Evolutionary conservation across 2,329 filamentous ascomycete species (phyloP), one percentile per base, ranked within the genome.

Genomic region (Penicillium italicum): DNA sequence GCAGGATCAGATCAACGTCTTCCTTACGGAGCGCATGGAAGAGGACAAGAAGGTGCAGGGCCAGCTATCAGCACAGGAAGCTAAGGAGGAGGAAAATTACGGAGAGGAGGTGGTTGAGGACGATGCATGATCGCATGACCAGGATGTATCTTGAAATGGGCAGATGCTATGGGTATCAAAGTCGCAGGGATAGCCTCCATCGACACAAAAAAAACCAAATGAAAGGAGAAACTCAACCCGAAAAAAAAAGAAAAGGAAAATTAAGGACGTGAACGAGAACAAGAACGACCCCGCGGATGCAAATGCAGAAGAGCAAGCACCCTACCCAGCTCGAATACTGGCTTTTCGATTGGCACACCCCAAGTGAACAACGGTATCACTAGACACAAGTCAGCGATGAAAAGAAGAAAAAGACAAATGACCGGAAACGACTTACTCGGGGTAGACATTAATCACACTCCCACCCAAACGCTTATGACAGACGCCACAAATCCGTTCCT

Each of bases 381-480:
- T 79, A 50, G 50, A 44, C 38, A 55, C 16, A 36, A 56, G 59
- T 70, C 54, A 69, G 67, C 53, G 10, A 22, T 34, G 16, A 16
- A 26, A 22, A 42, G 10, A 33, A 7, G 33, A 24, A 45, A 18
- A 45, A 36, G 28, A 22, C 9, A 22, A 26, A 24, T 11, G 28
- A 30, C 18, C 24, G 16, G 37, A 40, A 50, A 48, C 18, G 24
- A 80, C 82, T 70, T 86, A 91, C 76, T 96, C 89, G 7, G 92
- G 90, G 74, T 94, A 82, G 12, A 97, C 92, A 38, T 92, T 87
- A 57, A 97, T 88, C 18, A 96, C 94, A 72, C 89, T 96, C 1
- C 91, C 88, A 1, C 92, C 93, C 62, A 99, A 83, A 62, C 94
- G 81, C 79, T 97, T 97, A 73, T 96, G 89, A 71, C 94, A 99